phyloP scores from a whole-genome alignment of 1,139 yeast species.

The Keqinozyma sinolaborantium region DNA sequence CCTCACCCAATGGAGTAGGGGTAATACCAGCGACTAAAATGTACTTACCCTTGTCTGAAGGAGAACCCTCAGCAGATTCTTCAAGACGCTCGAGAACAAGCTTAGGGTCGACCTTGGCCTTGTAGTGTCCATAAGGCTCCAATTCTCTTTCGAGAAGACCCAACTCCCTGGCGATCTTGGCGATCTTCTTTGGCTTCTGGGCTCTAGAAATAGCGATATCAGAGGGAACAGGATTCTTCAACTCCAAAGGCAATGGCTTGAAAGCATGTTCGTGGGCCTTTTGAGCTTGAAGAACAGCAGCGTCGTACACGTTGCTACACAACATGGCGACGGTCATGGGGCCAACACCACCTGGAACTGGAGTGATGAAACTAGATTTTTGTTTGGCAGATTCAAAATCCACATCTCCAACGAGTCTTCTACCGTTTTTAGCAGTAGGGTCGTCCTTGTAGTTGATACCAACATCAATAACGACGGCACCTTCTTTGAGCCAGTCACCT shows the following conservation, averaged over 20 bases:
- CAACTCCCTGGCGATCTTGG: conserved; percentile 59
- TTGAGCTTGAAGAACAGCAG: conserved; percentile 56
- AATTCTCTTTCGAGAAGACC: conserved; percentile 61
- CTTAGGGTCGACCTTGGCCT: conserved; percentile 68
- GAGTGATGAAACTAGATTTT: conserved; percentile 64
- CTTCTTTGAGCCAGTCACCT: conserved; percentile 70
- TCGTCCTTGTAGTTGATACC: conserved; percentile 77
- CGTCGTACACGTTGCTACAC: conserved; percentile 61
- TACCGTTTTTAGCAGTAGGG: conserved; percentile 58
- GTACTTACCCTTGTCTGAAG: conserved; percentile 51
- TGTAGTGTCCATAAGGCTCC: conserved; percentile 70
- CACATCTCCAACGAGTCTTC: conserved; percentile 72
- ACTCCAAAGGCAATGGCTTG: conserved; percentile 47
- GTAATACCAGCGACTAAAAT: conserved; percentile 79
- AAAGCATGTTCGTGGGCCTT: conserved; percentile 43
- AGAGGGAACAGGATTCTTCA: conserved; percentile 64
- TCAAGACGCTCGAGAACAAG: conserved; percentile 53
- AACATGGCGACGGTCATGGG: conserved; percentile 90
- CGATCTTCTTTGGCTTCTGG: conserved; percentile 66
- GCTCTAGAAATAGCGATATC: conserved; percentile 74
- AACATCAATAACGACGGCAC: conserved; percentile 71
- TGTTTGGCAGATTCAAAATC: conserved; percentile 57
- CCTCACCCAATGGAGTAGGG: conserved; percentile 82
- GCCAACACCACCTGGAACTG: conserved; percentile 89
- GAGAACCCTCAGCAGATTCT: conserved; percentile 48